A percentile compares a stretch with the other conserved stretches of the same genome.
phyloP scores from a whole-genome alignment of 768 basidiomycete genomes.

The Leucosporidium scottii region DNA sequence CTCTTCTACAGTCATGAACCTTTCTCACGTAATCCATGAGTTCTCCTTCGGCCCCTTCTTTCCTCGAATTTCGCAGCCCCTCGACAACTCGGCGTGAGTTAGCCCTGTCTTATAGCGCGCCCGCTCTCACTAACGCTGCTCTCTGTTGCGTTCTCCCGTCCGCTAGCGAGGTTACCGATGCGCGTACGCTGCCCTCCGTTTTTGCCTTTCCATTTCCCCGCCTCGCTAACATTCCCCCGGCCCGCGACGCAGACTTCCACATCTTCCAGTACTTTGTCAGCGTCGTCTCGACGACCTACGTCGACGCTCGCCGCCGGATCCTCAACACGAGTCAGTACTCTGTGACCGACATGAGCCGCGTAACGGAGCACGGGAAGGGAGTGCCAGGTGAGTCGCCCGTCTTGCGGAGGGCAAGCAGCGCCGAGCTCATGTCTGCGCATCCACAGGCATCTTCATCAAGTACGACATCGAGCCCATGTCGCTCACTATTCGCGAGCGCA shows the following conservation, averaged over 20 bases:
- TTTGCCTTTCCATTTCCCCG: not conserved
- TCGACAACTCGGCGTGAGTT: conserved; percentile 78
- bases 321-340: conserved; percentile 75
- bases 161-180: conserved; percentile 28
- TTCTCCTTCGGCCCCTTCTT: conserved; percentile 96
- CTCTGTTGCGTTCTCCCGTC: not conserved
- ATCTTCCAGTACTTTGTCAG: conserved; percentile 86
- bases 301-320: conserved; percentile 49
- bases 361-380: conserved; percentile 64
- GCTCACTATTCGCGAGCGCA: conserved; percentile 79
- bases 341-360: conserved; percentile 82
- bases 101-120: conserved; percentile 55
- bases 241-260: conserved; percentile 12
- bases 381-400: conserved; percentile 57
- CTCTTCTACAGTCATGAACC: conserved; percentile 71
- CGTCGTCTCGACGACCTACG: conserved; percentile 89
- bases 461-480: conserved; percentile 89
- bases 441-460: conserved; percentile 79
- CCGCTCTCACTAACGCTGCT: not conserved
- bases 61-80: conserved; percentile 87
- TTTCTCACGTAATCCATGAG: conserved; percentile 91
- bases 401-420: too few species aligned
- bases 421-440: not conserved
- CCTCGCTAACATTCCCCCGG: not conserved
- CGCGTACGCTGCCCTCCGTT: conserved; percentile 15